A percentile compares a stretch with the other conserved stretches of the same genome.
Conservation (phyloP, 148 eudicot species). For the Cornus florida region DNA sequence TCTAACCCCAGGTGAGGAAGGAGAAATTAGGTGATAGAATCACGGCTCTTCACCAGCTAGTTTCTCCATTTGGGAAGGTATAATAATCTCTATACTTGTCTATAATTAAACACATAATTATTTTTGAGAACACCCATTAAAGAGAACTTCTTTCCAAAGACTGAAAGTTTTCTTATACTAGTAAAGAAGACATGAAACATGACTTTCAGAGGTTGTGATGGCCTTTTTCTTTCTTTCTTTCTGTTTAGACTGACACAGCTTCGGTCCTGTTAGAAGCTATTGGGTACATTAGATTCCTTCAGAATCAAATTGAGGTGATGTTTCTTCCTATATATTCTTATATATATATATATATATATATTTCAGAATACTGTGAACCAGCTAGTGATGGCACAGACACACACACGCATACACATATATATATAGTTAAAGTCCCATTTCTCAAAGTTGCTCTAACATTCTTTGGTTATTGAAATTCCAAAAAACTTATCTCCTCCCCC, state of each 20-base stretch:
- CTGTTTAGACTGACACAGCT: constrained; percentile 94
- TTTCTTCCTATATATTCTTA: not conserved
- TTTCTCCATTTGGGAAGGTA: constrained; percentile 92
- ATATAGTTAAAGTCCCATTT: constrained; percentile 8
- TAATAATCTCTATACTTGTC: not conserved
- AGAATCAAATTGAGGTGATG: constrained; percentile 89
- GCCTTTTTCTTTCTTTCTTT: constrained; percentile 18
- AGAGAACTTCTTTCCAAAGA: constrained; percentile 19
- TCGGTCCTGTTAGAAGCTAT: constrained; percentile 91
- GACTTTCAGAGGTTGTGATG: constrained; percentile 16
- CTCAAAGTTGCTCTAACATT: not conserved
- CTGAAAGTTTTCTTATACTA: constrained; percentile 11
- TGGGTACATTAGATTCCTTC: constrained; percentile 97
- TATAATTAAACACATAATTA: not conserved
- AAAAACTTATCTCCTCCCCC: not conserved
- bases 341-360: not conserved
- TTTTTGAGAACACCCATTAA: not conserved
- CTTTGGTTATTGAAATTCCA: constrained; percentile 8
- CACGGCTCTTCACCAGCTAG: constrained; percentile 84
- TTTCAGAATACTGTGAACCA: constrained; percentile 21
- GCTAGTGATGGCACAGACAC: not conserved
- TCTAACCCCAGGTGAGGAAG: constrained; percentile 61
- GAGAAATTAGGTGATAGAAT: constrained; percentile 85
- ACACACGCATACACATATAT: too few species aligned
- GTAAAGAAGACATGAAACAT: constrained; percentile 7